Evolutionary conservation across 139 green algal species (phyloP).

Genomic region (Chlamydomonas incerta): DNA sequence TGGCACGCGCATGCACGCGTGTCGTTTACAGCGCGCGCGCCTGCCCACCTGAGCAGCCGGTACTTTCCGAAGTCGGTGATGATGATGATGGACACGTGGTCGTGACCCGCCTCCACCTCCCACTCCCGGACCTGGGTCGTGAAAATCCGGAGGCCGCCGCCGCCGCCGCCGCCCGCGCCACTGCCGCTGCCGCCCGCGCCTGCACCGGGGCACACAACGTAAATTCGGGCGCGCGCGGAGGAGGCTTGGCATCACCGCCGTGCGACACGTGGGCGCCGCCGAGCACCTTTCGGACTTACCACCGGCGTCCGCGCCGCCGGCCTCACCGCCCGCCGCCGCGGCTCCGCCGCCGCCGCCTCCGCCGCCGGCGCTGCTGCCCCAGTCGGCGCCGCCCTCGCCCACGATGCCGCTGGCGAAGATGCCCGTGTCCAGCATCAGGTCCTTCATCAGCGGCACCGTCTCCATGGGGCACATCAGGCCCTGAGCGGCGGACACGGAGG

Average conservation of each 20-base stretch:
- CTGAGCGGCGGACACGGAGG: no score
- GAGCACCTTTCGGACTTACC: no score
- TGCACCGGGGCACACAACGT: no score
- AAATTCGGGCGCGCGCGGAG: no score
- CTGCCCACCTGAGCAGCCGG: conserved; percentile 77
- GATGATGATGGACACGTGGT: conserved; percentile 93
- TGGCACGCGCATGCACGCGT: no score
- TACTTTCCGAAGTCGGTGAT: conserved; percentile 95
- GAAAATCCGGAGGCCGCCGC: not conserved
- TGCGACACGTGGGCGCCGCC: no score
- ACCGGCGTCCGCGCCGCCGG: not conserved
- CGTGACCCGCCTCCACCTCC: conserved; percentile 88
- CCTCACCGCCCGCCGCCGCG: conserved; percentile 21
- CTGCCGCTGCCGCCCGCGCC: conserved; percentile 26
- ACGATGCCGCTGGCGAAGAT: conserved; percentile 37
- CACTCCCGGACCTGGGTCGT: conserved; percentile 90
- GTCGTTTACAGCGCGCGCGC: no score
- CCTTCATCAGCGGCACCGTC: conserved; percentile 91
- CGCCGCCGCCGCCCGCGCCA: not conserved
- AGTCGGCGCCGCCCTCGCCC: not conserved
- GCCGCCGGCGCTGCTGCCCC: not conserved
- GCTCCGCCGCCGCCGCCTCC: not conserved
- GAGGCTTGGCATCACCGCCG: no score
- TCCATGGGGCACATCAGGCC: conserved; percentile 87
- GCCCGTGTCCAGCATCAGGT: conserved; percentile 79